These are phyloP conservation scores for Phyllosticta capitalensis DNA, from an alignment of 2,329 filamentous ascomycete genomes.

Conservation along the genomic window DNA sequence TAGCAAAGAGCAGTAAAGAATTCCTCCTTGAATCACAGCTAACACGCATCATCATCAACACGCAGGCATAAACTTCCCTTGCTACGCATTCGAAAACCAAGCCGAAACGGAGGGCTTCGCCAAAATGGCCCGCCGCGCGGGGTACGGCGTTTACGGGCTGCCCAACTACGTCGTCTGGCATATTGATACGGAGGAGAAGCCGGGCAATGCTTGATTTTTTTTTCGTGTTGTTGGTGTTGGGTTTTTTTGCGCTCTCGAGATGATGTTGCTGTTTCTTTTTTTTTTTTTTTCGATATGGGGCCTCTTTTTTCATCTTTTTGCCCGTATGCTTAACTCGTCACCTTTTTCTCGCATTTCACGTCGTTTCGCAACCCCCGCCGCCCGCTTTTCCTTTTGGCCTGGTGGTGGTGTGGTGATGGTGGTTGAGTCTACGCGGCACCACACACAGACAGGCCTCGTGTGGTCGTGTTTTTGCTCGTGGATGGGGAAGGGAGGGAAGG, in stretches of 20 bases:
- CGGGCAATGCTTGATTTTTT: slow-evolving; percentile 50
- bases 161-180: slow-evolving; percentile 99
- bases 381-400: not conserved
- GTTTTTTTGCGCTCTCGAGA: not conserved
- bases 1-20: too few species aligned
- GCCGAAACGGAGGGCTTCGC: slow-evolving; percentile 98
- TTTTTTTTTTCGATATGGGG: not conserved
- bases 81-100: slow-evolving; percentile 96
- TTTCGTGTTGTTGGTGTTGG: not conserved
- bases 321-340: not conserved
- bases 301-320: not conserved
- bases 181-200: slow-evolving; percentile 91
- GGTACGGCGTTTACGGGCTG: slow-evolving; percentile 82
- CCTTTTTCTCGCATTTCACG: not conserved
- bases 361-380: not conserved
- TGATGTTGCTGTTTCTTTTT: not conserved
- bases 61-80: slow-evolving; percentile 75
- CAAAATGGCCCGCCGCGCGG: slow-evolving; percentile 95
- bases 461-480: too few species aligned
- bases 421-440: too few species aligned
- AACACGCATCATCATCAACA: not conserved
- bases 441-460: too few species aligned
- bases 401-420: too few species aligned
- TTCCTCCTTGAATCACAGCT: too few species aligned
- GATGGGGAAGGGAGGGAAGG: too few species aligned